Conservation (phyloP, 345 rosid species). For the Corchorus olitorius region DNA sequence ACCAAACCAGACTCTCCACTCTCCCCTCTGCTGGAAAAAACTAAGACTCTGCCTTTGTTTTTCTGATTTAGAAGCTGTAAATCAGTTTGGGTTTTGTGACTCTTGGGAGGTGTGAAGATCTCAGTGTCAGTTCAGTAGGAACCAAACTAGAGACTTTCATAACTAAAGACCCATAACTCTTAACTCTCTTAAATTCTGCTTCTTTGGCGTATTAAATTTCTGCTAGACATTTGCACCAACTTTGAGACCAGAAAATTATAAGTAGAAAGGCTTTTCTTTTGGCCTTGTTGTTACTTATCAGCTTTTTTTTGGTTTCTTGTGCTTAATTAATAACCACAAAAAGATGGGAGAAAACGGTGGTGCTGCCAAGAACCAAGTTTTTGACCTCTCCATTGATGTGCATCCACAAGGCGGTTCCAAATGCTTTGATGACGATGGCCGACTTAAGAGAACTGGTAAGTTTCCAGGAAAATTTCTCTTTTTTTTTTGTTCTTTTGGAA, state of each 20-base stretch:
- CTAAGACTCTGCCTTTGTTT: neutral
- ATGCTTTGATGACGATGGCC: constrained; percentile 80
- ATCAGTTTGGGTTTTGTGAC: constrained; percentile 19
- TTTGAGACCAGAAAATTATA: neutral
- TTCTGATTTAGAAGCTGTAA: neutral
- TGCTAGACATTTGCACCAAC: neutral
- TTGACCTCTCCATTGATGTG: constrained; percentile 41
- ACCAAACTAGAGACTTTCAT: neutral
- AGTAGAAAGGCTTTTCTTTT: too few relatives aligned
- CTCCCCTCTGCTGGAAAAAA: neutral
- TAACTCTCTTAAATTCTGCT: neutral
- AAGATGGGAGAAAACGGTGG: constrained; percentile 35
- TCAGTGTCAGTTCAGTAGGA: constrained; percentile 13
- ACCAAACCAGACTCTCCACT: neutral
- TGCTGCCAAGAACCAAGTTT: constrained; percentile 28
- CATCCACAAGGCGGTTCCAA: constrained; percentile 46
- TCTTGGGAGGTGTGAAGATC: constrained; percentile 24
- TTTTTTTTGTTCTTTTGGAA: neutral
- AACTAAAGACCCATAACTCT: neutral
- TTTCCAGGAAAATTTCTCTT: neutral
- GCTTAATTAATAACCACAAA: neutral
- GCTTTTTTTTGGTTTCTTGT: constrained; percentile 11
- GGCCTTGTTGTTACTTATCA: neutral
- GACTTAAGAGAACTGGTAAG: constrained; percentile 69
- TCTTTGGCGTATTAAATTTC: neutral